Conservation (phyloP, 306 rosid species). For the Cucumis melo region DNA sequence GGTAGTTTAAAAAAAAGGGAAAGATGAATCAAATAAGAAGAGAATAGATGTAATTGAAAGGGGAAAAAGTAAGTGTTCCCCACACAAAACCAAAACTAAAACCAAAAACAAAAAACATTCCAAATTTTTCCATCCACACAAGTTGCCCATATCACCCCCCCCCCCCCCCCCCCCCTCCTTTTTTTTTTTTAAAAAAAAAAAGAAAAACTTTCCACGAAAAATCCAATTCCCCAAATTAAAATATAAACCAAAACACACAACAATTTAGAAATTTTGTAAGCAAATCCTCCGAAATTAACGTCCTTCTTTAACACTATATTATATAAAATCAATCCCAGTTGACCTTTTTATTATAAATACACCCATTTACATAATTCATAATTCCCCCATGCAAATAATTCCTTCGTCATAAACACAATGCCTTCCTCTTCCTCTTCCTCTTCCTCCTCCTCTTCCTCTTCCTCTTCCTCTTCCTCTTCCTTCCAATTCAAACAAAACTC, state of each 20-base stretch:
- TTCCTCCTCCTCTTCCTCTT: constrained; percentile 32
- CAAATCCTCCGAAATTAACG: background rate
- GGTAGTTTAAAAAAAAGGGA: no score
- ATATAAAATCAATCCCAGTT: background rate
- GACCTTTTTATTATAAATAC: background rate
- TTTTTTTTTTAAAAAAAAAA: no score
- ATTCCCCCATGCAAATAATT: background rate
- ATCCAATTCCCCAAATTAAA: background rate
- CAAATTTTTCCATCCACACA: background rate
- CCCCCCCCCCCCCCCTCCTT: no score
- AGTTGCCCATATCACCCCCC: no score
- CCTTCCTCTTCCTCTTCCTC: background rate
- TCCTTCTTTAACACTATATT: background rate
- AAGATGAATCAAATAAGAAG: no score
- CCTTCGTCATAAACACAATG: background rate
- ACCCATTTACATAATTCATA: no score
- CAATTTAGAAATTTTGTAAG: no score
- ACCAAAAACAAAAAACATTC: background rate
- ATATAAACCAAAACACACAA: no score
- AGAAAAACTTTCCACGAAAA: background rate
- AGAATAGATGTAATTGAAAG: no score
- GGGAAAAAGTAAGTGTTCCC: no score
- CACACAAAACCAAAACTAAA: background rate
- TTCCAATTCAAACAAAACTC: no score
- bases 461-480: background rate